Evolutionary conservation across 2,329 filamentous ascomycete genomes (phyloP).

Genomic region (Bipolaris cookei): DNA sequence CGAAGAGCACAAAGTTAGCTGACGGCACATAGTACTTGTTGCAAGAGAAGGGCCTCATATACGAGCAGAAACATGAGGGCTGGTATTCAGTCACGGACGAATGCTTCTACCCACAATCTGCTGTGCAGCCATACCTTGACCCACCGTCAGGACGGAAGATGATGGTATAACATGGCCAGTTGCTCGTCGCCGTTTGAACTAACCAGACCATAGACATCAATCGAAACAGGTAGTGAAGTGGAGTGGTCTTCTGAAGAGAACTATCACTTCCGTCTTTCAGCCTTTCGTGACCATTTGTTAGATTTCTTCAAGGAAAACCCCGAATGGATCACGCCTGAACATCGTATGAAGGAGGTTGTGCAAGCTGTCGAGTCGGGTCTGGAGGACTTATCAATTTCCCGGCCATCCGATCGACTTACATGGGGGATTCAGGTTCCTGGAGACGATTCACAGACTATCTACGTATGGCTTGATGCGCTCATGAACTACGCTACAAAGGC

Average conservation of each 20-base stretch:
- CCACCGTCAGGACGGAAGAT: slow-evolving; percentile 82
- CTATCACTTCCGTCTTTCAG: slow-evolving; percentile 91
- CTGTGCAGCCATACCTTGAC: slow-evolving; percentile 75
- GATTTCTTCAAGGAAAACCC: slow-evolving; percentile 81
- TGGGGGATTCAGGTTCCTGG: slow-evolving; percentile 93
- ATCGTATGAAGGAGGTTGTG: slow-evolving; percentile 79
- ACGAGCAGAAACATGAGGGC: slow-evolving; percentile 83
- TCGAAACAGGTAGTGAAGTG: slow-evolving; percentile 89
- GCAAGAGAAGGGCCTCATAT: slow-evolving; percentile 76
- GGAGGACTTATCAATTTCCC: slow-evolving; percentile 86
- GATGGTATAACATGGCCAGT: slow-evolving; percentile 61
- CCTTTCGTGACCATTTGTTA: slow-evolving; percentile 78
- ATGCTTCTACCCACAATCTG: slow-evolving; percentile 85
- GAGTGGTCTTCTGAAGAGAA: slow-evolving; percentile 94
- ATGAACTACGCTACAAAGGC: slow-evolving; percentile 91
- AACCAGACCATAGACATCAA: slow-evolving; percentile 60
- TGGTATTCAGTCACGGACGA: slow-evolving; percentile 99
- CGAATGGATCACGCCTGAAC: slow-evolving; percentile 73
- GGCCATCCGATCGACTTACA: slow-evolving; percentile 74
- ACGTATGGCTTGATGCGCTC: slow-evolving; percentile 96
- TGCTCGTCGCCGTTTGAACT: slow-evolving; percentile 12
- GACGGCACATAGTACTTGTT: slow-evolving; percentile 64
- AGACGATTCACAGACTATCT: slow-evolving; percentile 87
- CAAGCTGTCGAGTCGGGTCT: slow-evolving; percentile 77
- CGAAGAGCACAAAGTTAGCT: slow-evolving; percentile 20